Evolutionary conservation across 2,329 filamentous ascomycete genomes (phyloP).

Genomic region (Nigrograna mackinnonii): DNA sequence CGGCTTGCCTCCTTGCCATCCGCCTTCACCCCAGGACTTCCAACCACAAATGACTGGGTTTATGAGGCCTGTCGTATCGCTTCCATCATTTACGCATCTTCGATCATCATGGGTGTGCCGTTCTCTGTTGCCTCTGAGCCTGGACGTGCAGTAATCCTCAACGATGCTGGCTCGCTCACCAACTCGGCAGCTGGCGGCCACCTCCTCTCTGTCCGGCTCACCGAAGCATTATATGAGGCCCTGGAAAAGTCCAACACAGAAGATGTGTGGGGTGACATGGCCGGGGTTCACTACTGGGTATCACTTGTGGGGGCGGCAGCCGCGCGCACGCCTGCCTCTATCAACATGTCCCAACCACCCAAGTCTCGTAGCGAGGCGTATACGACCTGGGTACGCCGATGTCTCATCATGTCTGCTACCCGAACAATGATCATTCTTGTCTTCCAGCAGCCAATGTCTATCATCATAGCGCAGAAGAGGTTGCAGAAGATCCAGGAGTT

Average conservation of each 20-base stretch:
- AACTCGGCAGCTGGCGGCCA: constrained; percentile 3
- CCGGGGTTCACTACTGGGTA: constrained; percentile 39
- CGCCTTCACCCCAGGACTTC: constrained; percentile 21
- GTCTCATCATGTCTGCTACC: constrained; percentile 30
- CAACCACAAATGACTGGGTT: constrained; percentile 28
- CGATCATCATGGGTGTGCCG: constrained; percentile 27
- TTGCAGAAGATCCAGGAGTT: constrained; percentile 31
- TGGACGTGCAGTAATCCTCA: constrained; percentile 12
- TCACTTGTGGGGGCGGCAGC: constrained; percentile 33
- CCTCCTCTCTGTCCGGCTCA: constrained; percentile 14
- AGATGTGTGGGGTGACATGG: constrained; percentile 35
- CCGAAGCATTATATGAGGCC: constrained; percentile 22
- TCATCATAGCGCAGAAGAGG: constrained; percentile 25
- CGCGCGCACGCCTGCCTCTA: constrained; percentile 17
- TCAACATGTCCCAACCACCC: constrained; percentile 13
- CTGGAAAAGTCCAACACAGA: constrained; percentile 24
- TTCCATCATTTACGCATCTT: constrained; percentile 33
- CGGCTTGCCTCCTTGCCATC: constrained; percentile 22
- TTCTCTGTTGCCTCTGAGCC: constrained; percentile 33
- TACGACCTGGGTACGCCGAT: constrained; percentile 26
- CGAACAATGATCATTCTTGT: constrained; percentile 27
- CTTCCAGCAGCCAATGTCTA: constrained; percentile 28
- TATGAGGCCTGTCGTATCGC: constrained; percentile 40
- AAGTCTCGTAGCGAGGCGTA: constrained; percentile 13
- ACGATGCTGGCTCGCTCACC: constrained; percentile 3